A percentile compares a stretch with the other conserved stretches of the same genome.
phyloP scores from a whole-genome alignment of 495 filamentous ascomycete genomes.

The Beverwykella pulmonaria region DNA sequence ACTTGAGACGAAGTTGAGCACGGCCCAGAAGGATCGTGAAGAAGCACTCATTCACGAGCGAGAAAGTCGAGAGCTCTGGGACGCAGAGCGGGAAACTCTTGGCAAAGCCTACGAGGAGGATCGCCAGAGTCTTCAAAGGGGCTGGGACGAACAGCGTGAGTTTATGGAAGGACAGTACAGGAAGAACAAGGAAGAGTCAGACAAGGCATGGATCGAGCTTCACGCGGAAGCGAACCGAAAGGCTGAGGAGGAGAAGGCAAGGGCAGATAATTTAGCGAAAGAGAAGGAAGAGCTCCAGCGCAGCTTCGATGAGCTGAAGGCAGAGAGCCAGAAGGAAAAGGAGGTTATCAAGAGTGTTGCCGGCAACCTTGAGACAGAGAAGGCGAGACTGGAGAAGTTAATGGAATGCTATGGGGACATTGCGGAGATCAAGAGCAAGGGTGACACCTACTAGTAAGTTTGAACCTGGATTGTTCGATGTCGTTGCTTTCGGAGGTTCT shows the following conservation, averaged over 20 bases:
- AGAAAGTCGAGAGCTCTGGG: slow-evolving; percentile 36
- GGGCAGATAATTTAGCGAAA: slow-evolving; percentile 43
- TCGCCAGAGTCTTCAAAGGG: slow-evolving; percentile 32
- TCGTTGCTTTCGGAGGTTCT: background rate
- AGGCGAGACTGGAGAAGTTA: slow-evolving; percentile 60
- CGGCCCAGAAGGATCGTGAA: slow-evolving; percentile 39
- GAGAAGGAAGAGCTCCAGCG: slow-evolving; percentile 37
- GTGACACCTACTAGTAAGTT: slow-evolving; percentile 67
- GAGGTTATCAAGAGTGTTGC: slow-evolving; percentile 56
- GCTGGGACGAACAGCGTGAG: slow-evolving; percentile 41
- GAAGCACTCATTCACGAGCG: slow-evolving; percentile 38
- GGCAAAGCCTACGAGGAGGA: slow-evolving; percentile 35
- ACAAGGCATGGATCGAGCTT: slow-evolving; percentile 48
- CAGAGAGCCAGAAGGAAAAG: slow-evolving; percentile 33
- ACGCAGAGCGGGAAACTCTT: slow-evolving; percentile 35
- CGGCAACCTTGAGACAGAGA: slow-evolving; percentile 57
- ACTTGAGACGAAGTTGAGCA: slow-evolving; percentile 31
- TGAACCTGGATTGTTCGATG: slow-evolving; percentile 17
- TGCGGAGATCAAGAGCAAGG: slow-evolving; percentile 62
- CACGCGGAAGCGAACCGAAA: slow-evolving; percentile 47
- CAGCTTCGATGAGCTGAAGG: slow-evolving; percentile 44
- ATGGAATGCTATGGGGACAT: slow-evolving; percentile 62
- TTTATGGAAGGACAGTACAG: slow-evolving; percentile 33
- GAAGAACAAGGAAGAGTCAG: slow-evolving; percentile 38
- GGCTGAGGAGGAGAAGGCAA: slow-evolving; percentile 44